A percentile compares a stretch with the other conserved stretches of the same genome.
These are phyloP conservation scores for Phytophthora boehmeriae DNA, from an alignment of 352 stramenopile genomes.

Conservation along the genomic window DNA sequence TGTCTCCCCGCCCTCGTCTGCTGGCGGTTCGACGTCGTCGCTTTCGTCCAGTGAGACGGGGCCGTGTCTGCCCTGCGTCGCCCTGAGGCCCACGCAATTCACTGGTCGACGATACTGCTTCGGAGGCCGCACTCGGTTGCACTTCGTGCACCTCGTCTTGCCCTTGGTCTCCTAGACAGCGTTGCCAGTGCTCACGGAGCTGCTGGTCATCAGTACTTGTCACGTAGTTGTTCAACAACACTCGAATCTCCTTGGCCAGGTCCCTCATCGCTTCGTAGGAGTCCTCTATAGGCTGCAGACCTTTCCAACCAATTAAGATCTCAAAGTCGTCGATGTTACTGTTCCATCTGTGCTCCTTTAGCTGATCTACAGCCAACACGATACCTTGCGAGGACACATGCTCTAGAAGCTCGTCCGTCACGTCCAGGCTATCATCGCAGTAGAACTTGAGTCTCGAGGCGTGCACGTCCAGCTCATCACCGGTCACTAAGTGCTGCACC, in stretches of 20 bases:
- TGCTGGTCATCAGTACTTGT: not conserved
- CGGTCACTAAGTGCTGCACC: too few relatives aligned
- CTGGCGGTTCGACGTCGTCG: too few relatives aligned
- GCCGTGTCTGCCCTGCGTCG: not conserved
- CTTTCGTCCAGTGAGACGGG: not conserved
- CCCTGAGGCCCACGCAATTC: too few relatives aligned
- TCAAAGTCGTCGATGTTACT: not conserved
- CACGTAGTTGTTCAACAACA: not conserved
- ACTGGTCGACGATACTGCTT: not conserved
- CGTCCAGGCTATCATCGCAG: slow-evolving; percentile 1
- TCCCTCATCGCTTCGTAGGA: not conserved
- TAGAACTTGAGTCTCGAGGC: slow-evolving; percentile 3
- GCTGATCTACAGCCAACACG: not conserved
- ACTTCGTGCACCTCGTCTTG: not conserved
- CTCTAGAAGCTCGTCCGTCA: not conserved
- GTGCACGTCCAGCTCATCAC: not conserved
- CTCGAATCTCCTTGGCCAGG: not conserved
- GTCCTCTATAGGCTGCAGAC: not conserved
- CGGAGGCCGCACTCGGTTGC: not conserved
- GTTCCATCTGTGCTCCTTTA: slow-evolving; percentile 3
- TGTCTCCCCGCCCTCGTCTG: not conserved
- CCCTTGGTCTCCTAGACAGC: not conserved
- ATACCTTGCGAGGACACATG: not conserved
- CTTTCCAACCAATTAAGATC: not conserved
- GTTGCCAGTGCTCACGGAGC: not conserved